Evolutionary conservation across 768 basidiomycete species (phyloP), one percentile per base, ranked within the genome.

Genomic region (Mycena indigotica): DNA sequence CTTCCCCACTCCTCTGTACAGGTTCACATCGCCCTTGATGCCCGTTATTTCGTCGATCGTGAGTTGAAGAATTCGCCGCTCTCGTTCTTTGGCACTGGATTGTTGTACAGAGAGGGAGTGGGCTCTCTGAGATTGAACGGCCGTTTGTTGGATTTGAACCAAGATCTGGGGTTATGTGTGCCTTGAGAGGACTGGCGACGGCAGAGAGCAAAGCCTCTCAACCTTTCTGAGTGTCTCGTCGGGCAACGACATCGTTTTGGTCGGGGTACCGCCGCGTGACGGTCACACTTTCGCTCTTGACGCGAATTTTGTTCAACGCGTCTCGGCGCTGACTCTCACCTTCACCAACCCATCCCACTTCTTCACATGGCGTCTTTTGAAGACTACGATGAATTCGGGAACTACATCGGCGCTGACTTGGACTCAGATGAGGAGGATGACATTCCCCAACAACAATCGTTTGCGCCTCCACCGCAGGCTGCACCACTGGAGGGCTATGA

Each of bases 261-360:
- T 50, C 32, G 32, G 53, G 45, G 50, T 44, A 65, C 71, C 69
- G 67, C 66, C 72, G 71, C 69, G 66, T 49, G 17, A 25, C 15
- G 21, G n/a, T 48, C 17, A 17, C 32, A 30, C 52, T 57, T 19
- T 77, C 90, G 65, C 92, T 67, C 88, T 92, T 70, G 93, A 93
- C 67, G 91, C 93, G 67, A 91, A 98, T 76, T 96, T 96, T 69
- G 95, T 95, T 65, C 97, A 97, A 81, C 97, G 97, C 74, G 94
- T 96, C 69, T 93, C 65, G 95, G 93, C 19, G 94, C 50, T 52
- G 52, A 50, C 52, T 40, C 49, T 25, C 32, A 23, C 29, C 39
- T 28, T 26, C 17, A 38, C 13, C n/a, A n/a, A n/a, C n/a, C 21
- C 15, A 30, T 23, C 25, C 29, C 16, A n/a, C 24, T 30, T 35